Base-by-base conservation (phyloP, 1,139 yeast species). In the Yamadazyma oceani region DNA sequence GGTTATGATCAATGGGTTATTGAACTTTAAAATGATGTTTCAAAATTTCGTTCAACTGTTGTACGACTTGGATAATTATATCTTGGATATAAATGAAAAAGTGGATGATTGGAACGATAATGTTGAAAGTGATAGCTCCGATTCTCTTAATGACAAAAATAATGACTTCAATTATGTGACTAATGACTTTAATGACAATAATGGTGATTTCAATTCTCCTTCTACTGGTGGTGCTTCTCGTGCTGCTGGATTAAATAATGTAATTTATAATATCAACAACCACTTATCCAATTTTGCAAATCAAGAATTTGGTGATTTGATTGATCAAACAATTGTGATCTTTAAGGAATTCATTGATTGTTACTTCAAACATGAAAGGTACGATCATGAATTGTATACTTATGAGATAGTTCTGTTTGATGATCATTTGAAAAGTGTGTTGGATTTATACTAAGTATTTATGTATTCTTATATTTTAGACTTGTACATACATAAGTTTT, bases 341-440 rank as follows among this genome's bases (percentile, higher is more conserved):
- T 49, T 44, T 24, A 32, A 36, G 16, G 49, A 46, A 12, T 40
- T 40, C 21, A 33, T 43, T n/a, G 31, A 42, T 1, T 21, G 24
- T 2, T 39, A 24, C 24, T 36, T 35, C 27, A 26, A 31, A 7
- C 6, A 12, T n/a, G 17, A 13, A 8, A 30, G 38, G n/a, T 17
- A 16, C 11, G 43, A 42, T 24, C 21, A 33, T 16, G 45, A 44
- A 12, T 10, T 14, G 15, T 49, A 34, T 27, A 24, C 26, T 24
- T 49, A 46, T 36, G 53, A 49, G 17, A 43, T 48, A 1, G 35
- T 49, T 16, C 47, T 45, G 44, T 35, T 46, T 33, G 47, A 45
- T 23, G 48, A 45, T 33, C 49, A 45, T 34, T 31, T 46, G 14
- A 46, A 37, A 32, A 17, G 19, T 32, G 36, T 29, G 26, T 32